Evolutionary conservation across 2,329 filamentous ascomycete species (phyloP).

Genomic region (Trichoderma sp.): DNA sequence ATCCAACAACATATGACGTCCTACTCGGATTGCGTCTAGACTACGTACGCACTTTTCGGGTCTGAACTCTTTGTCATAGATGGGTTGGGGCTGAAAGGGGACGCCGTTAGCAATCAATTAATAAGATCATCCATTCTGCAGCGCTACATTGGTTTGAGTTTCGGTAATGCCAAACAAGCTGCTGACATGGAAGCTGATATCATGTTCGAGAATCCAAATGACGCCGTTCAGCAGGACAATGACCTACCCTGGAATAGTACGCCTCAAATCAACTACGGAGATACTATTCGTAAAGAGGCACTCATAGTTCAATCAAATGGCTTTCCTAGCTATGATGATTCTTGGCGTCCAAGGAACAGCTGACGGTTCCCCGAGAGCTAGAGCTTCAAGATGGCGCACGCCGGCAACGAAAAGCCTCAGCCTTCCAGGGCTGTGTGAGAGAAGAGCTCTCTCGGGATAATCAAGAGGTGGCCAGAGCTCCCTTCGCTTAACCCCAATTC

Average conservation of each 20-base stretch:
- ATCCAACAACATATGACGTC: neutral
- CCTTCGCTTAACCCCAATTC: neutral
- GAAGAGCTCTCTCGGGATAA: neutral
- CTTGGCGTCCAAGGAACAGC: neutral
- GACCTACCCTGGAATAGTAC: neutral
- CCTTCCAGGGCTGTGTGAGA: neutral
- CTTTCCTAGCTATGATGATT: neutral
- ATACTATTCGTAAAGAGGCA: neutral
- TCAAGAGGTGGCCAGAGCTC: conserved; percentile 7
- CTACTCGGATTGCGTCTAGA: neutral
- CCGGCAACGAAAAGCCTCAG: neutral
- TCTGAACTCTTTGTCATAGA: neutral
- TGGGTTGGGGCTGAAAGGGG: neutral
- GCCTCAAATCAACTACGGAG: neutral
- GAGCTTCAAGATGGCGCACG: neutral
- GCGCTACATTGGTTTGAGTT: neutral
- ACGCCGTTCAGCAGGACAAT: neutral
- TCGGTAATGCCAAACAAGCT: neutral
- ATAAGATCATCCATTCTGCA: neutral
- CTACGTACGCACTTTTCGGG: neutral
- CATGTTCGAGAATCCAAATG: neutral
- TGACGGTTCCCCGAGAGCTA: neutral
- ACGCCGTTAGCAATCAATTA: neutral
- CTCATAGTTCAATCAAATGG: neutral
- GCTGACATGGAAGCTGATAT: conserved; percentile 5